Conservation (phyloP, 257 asterid genomes). For the Solanum tarijense region DNA sequence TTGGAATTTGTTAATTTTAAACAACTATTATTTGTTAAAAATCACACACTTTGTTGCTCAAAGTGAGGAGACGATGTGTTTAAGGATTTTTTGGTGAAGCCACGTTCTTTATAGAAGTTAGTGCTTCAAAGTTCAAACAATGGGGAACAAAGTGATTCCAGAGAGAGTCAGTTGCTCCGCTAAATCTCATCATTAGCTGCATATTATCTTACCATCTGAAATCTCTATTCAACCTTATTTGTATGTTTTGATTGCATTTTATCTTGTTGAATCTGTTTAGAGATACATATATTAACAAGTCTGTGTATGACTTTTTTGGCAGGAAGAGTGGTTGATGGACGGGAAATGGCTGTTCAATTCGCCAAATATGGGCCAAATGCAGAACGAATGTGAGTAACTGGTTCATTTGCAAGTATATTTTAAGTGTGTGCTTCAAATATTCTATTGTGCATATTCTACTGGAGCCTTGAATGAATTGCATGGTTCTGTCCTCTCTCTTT, state of each 20-base stretch:
- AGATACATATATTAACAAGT: neutral
- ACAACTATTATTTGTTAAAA: neutral
- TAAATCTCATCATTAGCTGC: neutral
- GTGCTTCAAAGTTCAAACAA: neutral
- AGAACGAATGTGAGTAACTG: conserved; percentile 62
- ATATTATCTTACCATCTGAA: neutral
- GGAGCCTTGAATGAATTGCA: neutral
- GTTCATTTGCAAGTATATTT: neutral
- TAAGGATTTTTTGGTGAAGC: neutral
- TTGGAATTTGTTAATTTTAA: neutral
- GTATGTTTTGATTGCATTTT: neutral
- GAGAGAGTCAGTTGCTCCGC: neutral
- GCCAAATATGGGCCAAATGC: conserved; percentile 99
- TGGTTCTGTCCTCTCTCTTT: neutral
- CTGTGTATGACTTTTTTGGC: neutral
- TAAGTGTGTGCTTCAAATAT: neutral
- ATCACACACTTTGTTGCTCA: neutral
- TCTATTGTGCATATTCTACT: neutral
- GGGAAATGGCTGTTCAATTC: conserved; percentile 96
- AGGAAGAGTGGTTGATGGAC: conserved; percentile 90
- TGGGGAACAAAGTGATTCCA: neutral
- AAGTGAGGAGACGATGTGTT: neutral
- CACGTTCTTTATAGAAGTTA: neutral
- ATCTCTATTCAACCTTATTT: neutral
- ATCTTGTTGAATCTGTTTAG: neutral